Percentiles rank a stretch among this genome's conserved stretches.
Evolutionary conservation across 2,329 filamentous ascomycete genomes (phyloP).

Genomic region (Fusarium nanum): DNA sequence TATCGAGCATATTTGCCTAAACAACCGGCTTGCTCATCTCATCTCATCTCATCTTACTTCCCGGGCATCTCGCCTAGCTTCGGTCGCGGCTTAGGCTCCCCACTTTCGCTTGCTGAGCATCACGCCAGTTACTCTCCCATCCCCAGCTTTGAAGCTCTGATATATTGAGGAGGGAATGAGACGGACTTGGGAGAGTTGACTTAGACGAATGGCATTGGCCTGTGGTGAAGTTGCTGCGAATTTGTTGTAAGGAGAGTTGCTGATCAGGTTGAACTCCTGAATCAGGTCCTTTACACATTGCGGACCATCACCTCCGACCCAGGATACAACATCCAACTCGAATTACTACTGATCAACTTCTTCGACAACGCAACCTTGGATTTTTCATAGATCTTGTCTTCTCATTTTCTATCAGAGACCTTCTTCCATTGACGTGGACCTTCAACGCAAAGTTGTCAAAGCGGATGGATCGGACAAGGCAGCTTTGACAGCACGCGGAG

Average conservation of each 20-base stretch:
- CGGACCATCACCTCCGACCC: background rate
- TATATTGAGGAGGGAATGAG: background rate
- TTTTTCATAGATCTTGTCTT: background rate
- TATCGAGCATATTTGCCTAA: slow-evolving; percentile 7
- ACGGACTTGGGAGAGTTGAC: background rate
- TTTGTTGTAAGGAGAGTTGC: slow-evolving; percentile 1
- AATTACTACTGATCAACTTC: slow-evolving; percentile 7
- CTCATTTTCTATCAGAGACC: background rate
- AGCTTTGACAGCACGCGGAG: slow-evolving; percentile 40
- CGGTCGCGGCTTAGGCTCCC: slow-evolving; percentile 21
- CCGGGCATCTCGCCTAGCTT: slow-evolving; percentile 15
- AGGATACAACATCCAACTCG: slow-evolving; percentile 24
- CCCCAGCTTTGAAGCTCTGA: slow-evolving; percentile 10
- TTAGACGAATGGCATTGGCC: background rate
- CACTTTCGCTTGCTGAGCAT: slow-evolving; percentile 36
- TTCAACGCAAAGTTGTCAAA: slow-evolving; percentile 12
- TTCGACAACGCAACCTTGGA: background rate
- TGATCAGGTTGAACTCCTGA: background rate
- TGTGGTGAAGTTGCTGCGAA: background rate
- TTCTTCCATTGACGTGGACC: slow-evolving; percentile 5
- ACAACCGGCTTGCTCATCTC: slow-evolving; percentile 5
- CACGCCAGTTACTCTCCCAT: slow-evolving; percentile 31
- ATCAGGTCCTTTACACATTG: slow-evolving; percentile 19
- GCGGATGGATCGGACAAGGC: slow-evolving; percentile 41
- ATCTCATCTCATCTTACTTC: slow-evolving; percentile 18